Evolutionary conservation across 306 rosid species (phyloP), one percentile per base, ranked within the genome.

Genomic region (Lathyrus oleraceus): DNA sequence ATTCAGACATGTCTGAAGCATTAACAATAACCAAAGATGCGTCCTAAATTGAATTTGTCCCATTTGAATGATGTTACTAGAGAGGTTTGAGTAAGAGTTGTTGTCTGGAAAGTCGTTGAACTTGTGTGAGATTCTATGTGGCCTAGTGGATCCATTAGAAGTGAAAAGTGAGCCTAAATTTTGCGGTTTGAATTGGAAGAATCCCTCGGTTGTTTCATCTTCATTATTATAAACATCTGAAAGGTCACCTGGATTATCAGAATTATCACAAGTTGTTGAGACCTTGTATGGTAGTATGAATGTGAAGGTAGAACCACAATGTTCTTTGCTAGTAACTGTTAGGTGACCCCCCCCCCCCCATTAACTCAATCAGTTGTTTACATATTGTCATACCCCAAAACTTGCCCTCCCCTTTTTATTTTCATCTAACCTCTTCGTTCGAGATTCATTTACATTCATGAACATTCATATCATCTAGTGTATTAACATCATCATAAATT

Each of bases 321-420:
- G 71, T 78, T 86, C 97, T 79, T 59, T 78, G 87, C 99, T 95
- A 14, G 91, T 73, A 44, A 95, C 96, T 0, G 96, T 95, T 69
- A 95, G 81, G 61, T 70, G 81, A 57, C 99, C 97, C 16, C n/a
- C n/a, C n/a, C n/a, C n/a, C n/a, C n/a, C 99, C 99, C 95, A 95
- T 95, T 74, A 95, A 81, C 67, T 89, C 97, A 66, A 95, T 97
- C 8, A 6, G 39, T n/a, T n/a, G n/a, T n/a, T n/a, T n/a, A n/a
- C n/a, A n/a, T n/a, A n/a, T n/a, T n/a, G n/a, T n/a, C n/a, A n/a
- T n/a, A n/a, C n/a, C n/a, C n/a, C n/a, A n/a, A n/a, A n/a, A n/a
- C n/a, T n/a, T n/a, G n/a, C n/a, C n/a, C n/a, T n/a, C n/a, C n/a
- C n/a, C n/a, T n/a, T n/a, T n/a, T n/a, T n/a, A n/a, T n/a, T n/a